Base-by-base conservation (phyloP, 768 basidiomycete genomes). In the Rhizopogon vesiculosus region DNA sequence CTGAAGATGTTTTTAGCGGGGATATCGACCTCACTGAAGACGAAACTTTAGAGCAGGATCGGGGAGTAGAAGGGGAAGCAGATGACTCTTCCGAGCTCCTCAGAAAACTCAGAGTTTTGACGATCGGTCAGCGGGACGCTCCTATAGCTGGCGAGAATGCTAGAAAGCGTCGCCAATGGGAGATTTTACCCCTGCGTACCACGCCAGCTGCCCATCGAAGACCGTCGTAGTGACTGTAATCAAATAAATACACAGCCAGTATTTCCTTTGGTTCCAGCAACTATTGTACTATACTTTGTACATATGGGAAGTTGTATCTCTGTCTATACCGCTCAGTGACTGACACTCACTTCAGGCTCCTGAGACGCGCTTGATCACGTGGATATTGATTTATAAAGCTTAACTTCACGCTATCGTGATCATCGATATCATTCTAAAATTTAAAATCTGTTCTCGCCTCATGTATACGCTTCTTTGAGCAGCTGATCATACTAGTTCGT, bases 1-100 rank as follows among this genome's bases (percentile, higher is more conserved):
- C 87, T 2, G 86, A 89, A 48, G 81, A 86, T 35, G 85, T 91
- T 31, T 84, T 83, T 62, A 74, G 76, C 56, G 81, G 79, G 35
- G 78, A 81, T 57, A 86, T 91, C 54, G 91, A 93, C 61, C 64
- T 93, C 58, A 71, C 77, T 43, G 90, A 92, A 63, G 83, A 91
- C 55, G 91, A 93, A 60, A 78, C 91, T 16, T 65, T 90, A 52
- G 90, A 93, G 56, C 83, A 86, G 60, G 91, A 93, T 51, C 78
- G 85, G 22, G 84, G 82, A 6, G 88, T 89, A 67, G 91, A 91
- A 55, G 85, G 80, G 2, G 89, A 91, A 66, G 81, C 85, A 13
- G 91, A 93, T 63, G 86, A 93, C 64, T 85, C 87, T 13, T 73
- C 73, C 4, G 85, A 87, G 43, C 64, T 66, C 41, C 71, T 74